These are phyloP conservation scores for Cymbopogon citratus DNA, from an alignment of 176 grass and related monocot genomes.

Conservation along the genomic window DNA sequence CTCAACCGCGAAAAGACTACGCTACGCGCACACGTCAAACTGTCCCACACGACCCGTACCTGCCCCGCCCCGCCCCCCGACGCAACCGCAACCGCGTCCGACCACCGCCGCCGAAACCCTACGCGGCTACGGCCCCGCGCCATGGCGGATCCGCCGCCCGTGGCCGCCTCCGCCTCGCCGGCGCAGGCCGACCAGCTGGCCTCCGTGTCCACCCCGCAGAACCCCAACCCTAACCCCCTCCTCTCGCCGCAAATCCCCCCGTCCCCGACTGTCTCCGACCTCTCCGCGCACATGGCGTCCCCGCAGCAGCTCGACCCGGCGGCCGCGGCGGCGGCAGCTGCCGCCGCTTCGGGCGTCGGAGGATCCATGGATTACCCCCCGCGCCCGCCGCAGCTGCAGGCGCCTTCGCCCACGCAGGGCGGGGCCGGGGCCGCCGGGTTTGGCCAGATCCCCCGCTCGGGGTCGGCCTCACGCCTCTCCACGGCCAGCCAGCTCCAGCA, in stretches of 20 bases:
- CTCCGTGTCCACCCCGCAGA: slow-evolving; percentile 51
- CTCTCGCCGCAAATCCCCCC: slow-evolving; percentile 55
- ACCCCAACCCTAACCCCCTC: slow-evolving; percentile 54
- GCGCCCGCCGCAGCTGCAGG: slow-evolving; percentile 54
- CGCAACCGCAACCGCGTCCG: slow-evolving; percentile 35
- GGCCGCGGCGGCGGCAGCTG: not conserved
- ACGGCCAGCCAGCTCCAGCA: slow-evolving; percentile 45
- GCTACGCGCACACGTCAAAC: slow-evolving; percentile 41
- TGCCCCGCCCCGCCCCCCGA: slow-evolving; percentile 7
- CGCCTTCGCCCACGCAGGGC: slow-evolving; percentile 52
- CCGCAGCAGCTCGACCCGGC: slow-evolving; percentile 59
- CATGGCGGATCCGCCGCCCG: slow-evolving; percentile 65
- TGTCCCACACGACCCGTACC: slow-evolving; percentile 25
- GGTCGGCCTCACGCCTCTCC: slow-evolving; percentile 38
- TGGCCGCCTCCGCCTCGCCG: slow-evolving; percentile 44
- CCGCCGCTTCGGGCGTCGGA: slow-evolving; percentile 9
- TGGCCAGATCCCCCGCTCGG: slow-evolving; percentile 55
- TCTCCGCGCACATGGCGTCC: slow-evolving; percentile 48
- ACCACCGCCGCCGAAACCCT: slow-evolving; percentile 37
- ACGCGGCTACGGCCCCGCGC: not conserved
- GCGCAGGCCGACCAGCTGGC: slow-evolving; percentile 43
- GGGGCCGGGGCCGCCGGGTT: slow-evolving; percentile 26
- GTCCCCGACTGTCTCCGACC: slow-evolving; percentile 57
- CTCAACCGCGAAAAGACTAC: slow-evolving; percentile 29
- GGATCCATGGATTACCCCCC: slow-evolving; percentile 42